phyloP scores from a whole-genome alignment of 2,329 filamentous ascomycete species.

The Eutypella sp. region DNA sequence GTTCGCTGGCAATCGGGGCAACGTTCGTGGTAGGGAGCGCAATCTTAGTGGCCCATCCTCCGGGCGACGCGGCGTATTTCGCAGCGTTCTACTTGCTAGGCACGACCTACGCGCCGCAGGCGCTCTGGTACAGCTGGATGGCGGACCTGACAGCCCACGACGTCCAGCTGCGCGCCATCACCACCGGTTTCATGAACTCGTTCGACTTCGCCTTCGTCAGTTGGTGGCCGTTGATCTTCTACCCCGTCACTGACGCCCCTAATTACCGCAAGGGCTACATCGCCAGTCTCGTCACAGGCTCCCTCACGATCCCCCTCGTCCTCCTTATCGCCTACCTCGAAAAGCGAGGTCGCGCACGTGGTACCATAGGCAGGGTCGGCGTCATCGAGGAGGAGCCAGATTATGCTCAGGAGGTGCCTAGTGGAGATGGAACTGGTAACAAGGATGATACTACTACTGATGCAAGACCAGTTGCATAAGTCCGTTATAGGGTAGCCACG shows the following conservation, averaged over 20 bases:
- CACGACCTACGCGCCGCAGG: constrained; percentile 40
- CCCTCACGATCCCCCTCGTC: constrained; percentile 31
- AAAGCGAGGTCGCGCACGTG: constrained; percentile 19
- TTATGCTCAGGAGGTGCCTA: neutral
- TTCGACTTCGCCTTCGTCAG: constrained; percentile 39
- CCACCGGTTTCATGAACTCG: constrained; percentile 39
- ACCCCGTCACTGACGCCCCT: constrained; percentile 35
- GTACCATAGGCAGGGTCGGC: constrained; percentile 17
- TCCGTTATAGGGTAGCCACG: neutral
- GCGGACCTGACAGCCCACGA: constrained; percentile 36
- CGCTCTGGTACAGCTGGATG: constrained; percentile 44
- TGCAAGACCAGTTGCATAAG: neutral
- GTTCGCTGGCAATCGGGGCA: constrained; percentile 35
- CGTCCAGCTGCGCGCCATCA: constrained; percentile 37
- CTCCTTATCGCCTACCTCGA: constrained; percentile 33
- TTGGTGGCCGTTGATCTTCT: constrained; percentile 37
- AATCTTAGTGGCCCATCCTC: constrained; percentile 30
- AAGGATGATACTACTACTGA: neutral
- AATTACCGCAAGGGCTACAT: constrained; percentile 34
- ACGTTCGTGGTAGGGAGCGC: constrained; percentile 37
- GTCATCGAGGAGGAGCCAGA: neutral
- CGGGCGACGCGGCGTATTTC: constrained; percentile 32
- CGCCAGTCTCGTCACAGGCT: constrained; percentile 33
- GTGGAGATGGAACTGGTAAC: neutral
- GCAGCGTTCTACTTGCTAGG: constrained; percentile 40